Base-by-base conservation (phyloP, 495 filamentous ascomycete genomes). In the Jackrogersella multiformis region DNA sequence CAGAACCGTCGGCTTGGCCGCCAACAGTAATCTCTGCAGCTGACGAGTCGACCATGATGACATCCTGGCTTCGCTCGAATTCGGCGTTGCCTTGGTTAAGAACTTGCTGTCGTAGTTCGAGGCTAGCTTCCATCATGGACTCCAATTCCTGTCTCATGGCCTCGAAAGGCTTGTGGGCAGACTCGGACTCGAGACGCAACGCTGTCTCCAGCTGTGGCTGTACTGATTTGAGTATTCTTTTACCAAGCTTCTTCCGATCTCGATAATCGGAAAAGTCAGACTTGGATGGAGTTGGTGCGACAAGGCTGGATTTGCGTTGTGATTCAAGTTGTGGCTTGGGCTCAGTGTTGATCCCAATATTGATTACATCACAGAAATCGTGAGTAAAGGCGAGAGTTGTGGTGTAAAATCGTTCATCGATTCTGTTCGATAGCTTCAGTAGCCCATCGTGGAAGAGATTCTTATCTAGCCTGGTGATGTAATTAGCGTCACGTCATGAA, bases 201-300 rank as follows among this genome's bases (percentile, higher is more conserved):
- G 92, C 92, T 44, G 88, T 86, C 74, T 96, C 92, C 5, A 97
- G 79, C 36, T 86, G 82, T 15, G 87, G 86, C 73, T 95, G 90
- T 21, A 97, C 84, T 2, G 87, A 85, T 75, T 91, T 92, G 61
- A 97, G 82, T 51, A 97, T 93, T 41, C 92, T 84, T 74, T 94
- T 96, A 12, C 90, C 94, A 24, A 92, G 79, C 70, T 87, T 75
- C 57, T 81, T 88, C 16, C 92, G 82, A 54, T 80, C 76, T 38
- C 70, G 71, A 28, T 64, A 69, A 38, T 80, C 80, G 18, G 72
- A 69, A 34, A 72, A 79, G 60, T 73, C 76, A 42, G 62, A 68
- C 35, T 80, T 80, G 12, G 69, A 62, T n/a, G 73, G 71, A 1
- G 69, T 74, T 4, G 44, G 58, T 34, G 73, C 68, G 13, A 69